Evolutionary conservation across 23 red algal genomes (phyloP).

Genomic region (Chondrus crispus): DNA sequence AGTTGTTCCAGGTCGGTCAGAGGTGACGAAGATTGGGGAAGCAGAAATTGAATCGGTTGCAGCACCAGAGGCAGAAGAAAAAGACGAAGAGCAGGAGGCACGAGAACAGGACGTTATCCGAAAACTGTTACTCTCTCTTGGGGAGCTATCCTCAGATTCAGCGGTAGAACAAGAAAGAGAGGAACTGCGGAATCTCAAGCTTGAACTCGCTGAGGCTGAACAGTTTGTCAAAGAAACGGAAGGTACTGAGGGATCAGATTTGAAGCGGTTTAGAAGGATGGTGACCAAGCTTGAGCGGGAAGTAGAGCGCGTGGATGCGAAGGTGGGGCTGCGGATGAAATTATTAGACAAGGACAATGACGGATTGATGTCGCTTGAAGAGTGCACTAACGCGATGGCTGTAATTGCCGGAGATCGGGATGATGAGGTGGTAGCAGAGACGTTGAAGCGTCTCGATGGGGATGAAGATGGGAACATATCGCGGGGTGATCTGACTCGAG

Average conservation of each 20-base stretch:
- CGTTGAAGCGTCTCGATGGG: slow-evolving; percentile 69
- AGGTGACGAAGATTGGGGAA: neutral
- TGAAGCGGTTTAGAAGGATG: slow-evolving; percentile 63
- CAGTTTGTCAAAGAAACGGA: slow-evolving; percentile 35
- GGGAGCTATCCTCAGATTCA: slow-evolving; percentile 72
- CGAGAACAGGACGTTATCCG: slow-evolving; percentile 62
- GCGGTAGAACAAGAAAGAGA: slow-evolving; percentile 80
- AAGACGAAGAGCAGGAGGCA: slow-evolving; percentile 50
- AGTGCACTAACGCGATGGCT: slow-evolving; percentile 61
- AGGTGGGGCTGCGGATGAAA: slow-evolving; percentile 90
- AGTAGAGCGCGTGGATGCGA: slow-evolving; percentile 81
- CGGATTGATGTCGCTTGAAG: slow-evolving; percentile 81
- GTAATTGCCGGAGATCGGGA: slow-evolving; percentile 57
- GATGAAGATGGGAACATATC: slow-evolving; percentile 86
- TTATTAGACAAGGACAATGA: slow-evolving; percentile 97
- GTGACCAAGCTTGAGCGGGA: slow-evolving; percentile 80
- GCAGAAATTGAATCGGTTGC: neutral
- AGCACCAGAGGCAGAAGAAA: slow-evolving; percentile 5
- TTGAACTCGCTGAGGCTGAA: slow-evolving; percentile 83
- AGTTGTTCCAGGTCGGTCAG: no score
- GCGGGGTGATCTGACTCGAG: slow-evolving; percentile 70
- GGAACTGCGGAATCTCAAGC: slow-evolving; percentile 85
- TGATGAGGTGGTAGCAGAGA: slow-evolving; percentile 75
- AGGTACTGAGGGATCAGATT: slow-evolving; percentile 51
- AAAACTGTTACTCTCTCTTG: slow-evolving; percentile 66